Conservation (phyloP, 306 rosid genomes). For the Amphicarpaea edgeworthii region DNA sequence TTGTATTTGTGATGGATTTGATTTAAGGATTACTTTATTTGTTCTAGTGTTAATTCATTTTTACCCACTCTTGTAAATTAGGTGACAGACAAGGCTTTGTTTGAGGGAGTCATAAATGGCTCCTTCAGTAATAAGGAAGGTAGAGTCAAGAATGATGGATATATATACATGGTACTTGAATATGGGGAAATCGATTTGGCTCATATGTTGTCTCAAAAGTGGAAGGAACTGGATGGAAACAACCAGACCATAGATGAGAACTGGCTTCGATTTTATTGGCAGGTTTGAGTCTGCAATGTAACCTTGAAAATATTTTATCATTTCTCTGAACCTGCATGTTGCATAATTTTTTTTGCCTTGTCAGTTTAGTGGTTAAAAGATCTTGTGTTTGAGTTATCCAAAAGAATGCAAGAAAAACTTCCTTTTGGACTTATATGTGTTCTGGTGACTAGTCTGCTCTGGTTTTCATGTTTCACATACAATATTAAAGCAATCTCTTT, state of each 20-base stretch:
- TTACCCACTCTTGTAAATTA: constrained; percentile 43
- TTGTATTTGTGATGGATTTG: constrained; percentile 17
- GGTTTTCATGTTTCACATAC: constrained; percentile 6
- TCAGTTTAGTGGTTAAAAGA: constrained; percentile 15
- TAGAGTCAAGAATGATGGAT: constrained; percentile 90
- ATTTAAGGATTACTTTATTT: constrained; percentile 19
- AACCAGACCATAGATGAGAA: constrained; percentile 76
- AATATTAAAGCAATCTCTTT: constrained; percentile 6
- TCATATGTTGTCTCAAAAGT: constrained; percentile 97
- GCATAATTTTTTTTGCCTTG: constrained; percentile 22
- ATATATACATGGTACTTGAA: constrained; percentile 97
- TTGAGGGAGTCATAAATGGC: constrained; percentile 78
- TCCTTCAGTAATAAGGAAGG: constrained; percentile 79
- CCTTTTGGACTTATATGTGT: constrained; percentile 12
- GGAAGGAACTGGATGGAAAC: constrained; percentile 80
- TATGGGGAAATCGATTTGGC: constrained; percentile 99
- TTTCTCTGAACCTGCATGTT: constrained; percentile 42
- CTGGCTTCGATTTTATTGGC: constrained; percentile 99
- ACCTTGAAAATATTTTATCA: constrained; percentile 23
- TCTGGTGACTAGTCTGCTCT: constrained; percentile 7
- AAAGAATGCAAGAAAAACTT: constrained; percentile 7
- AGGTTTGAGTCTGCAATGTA: constrained; percentile 53
- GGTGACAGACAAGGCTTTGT: constrained; percentile 95
- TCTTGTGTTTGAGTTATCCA: background rate
- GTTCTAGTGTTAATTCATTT: constrained; percentile 24